Conservation (phyloP, 495 filamentous ascomycete genomes). For the Halenospora varia region DNA sequence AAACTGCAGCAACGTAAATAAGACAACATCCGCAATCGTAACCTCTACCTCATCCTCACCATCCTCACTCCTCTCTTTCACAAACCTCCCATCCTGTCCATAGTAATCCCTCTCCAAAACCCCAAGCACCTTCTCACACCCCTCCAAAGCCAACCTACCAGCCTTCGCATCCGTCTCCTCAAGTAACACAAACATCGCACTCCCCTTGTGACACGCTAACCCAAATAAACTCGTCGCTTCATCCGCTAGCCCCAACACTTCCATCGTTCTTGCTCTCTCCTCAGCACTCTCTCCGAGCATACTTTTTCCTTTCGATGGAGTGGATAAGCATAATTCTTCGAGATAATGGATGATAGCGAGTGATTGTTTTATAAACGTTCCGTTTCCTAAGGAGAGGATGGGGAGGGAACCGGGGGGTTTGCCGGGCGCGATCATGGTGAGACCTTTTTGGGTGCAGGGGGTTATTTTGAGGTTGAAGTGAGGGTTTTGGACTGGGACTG, state of each 20-base stretch:
- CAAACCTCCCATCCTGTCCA: background rate
- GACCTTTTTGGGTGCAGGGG: background rate
- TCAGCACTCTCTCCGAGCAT: slow-evolving; percentile 14
- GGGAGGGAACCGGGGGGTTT: slow-evolving; percentile 18
- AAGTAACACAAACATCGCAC: slow-evolving; percentile 2
- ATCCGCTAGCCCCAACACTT: slow-evolving; percentile 10
- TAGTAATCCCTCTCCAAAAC: slow-evolving; percentile 14
- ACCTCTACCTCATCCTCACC: background rate
- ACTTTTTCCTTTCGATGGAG: background rate
- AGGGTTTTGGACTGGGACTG: background rate
- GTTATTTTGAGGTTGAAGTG: background rate
- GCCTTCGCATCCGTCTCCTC: background rate
- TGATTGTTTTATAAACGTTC: slow-evolving; percentile 19
- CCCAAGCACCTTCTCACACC: slow-evolving; percentile 5
- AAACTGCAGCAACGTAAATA: slow-evolving; percentile 18
- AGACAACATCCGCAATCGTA: slow-evolving; percentile 15
- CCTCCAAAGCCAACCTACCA: slow-evolving; percentile 1
- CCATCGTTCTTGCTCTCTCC: slow-evolving; percentile 8
- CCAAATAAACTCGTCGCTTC: slow-evolving; percentile 12
- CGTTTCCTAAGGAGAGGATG: slow-evolving; percentile 19
- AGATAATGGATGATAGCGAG: slow-evolving; percentile 25
- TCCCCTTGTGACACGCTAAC: slow-evolving; percentile 13
- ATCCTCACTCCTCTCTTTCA: background rate
- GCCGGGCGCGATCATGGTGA: slow-evolving; percentile 15
- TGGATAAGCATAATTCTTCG: slow-evolving; percentile 21